Evolutionary conservation across 805 yeast species (phyloP), one percentile per base, ranked within the genome.

Genomic region (Lipomyces japonicus): DNA sequence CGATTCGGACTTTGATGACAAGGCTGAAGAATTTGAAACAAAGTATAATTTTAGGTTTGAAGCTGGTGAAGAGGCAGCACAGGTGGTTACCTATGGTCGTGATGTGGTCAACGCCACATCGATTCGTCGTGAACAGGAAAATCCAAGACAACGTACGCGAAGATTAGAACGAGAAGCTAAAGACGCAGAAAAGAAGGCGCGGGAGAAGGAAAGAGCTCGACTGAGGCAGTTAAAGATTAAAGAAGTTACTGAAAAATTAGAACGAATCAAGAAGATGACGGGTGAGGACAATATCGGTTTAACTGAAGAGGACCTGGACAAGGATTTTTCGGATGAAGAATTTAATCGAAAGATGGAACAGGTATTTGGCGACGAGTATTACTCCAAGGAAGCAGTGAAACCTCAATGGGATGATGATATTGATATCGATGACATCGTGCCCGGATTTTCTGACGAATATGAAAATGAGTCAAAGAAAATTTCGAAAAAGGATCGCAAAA

Each of bases 11-110:
- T 90, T 90, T 63, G 97, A 91, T 42, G 86, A 87, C 38, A 93
- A 95, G 2, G 96, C 85, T 4, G 98, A 93, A 61, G 73, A 80
- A 62, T 89, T 87, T 62, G 98, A 93, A 68, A 80, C 81, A 56
- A 96, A 95, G 0, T 91, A 90, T 70, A 93, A 93, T 64, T 91
- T 91, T 75, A 78, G 98, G 65, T 93, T 78, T 66, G 98, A 93
- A 69, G 89, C 95, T 14, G 62, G 60, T 14, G 53, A 51, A 39
- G 80, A 81, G 58, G 78, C 96, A 4, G 87, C 91, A 0, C 96
- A 91, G 63, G 86, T 93, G 67, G 84, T 90, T 18, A 84, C 95
- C 16, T 93, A 91, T 71, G 97, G 97, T 2, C 88, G 98, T 77
- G 83, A 75, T 38, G 49, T 51, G 12, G 61, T 51, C 16, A 66